These are phyloP conservation scores for Asterophora parasitica DNA, from an alignment of 768 basidiomycete species.

Conservation along the genomic window DNA sequence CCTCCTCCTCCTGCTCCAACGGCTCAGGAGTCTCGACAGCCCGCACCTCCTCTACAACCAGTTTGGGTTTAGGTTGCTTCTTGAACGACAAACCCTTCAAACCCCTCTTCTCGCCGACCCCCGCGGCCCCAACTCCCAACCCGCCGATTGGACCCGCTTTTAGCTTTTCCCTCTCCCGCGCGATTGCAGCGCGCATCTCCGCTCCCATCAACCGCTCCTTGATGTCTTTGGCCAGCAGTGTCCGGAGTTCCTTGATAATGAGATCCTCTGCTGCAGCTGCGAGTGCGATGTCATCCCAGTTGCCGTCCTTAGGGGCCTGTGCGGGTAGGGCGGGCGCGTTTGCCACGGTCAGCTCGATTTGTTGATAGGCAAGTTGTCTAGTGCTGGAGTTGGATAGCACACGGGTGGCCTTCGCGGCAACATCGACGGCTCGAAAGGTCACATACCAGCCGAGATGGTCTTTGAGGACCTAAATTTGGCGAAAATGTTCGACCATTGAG, in stretches of 20 bases:
- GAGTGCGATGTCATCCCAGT: constrained; percentile 51
- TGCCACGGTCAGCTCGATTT: constrained; percentile 52
- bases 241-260: constrained; percentile 53
- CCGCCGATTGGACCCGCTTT: constrained; percentile 20
- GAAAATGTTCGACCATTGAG: too few relatives aligned
- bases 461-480: constrained; percentile 52
- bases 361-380: constrained; percentile 53
- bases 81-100: constrained; percentile 44
- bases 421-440: constrained; percentile 60
- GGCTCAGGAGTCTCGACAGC: constrained; percentile 34
- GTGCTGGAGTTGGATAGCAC: constrained; percentile 47
- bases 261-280: constrained; percentile 50
- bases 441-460: constrained; percentile 76
- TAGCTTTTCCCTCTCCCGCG: constrained; percentile 44
- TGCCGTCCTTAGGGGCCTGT: constrained; percentile 34
- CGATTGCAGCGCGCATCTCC: constrained; percentile 48
- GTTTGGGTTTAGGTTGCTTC: constrained; percentile 39
- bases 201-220: constrained; percentile 53
- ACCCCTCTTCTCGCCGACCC: constrained; percentile 33
- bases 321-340: constrained; percentile 32
- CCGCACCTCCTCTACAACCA: constrained; percentile 41
- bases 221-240: constrained; percentile 59
- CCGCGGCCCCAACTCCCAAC: constrained; percentile 12
- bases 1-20: constrained; percentile 31
- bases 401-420: constrained; percentile 63